Percentiles rank a stretch among this genome's conserved stretches.
Evolutionary conservation across 495 filamentous ascomycete species (phyloP).

Genomic region (Trichocladium uniseriatum): DNA sequence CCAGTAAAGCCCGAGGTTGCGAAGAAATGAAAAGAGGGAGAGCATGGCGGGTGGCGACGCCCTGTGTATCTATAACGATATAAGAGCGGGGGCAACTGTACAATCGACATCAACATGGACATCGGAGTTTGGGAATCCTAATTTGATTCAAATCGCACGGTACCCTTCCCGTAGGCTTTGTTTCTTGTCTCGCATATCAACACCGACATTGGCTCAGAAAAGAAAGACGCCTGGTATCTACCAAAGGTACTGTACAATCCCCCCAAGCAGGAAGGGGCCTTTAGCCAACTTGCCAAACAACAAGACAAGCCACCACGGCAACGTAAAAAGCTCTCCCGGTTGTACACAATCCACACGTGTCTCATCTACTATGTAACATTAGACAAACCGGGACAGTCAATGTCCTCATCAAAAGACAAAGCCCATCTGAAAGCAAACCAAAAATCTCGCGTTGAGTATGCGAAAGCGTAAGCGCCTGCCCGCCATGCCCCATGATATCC

Average conservation of each 20-base stretch:
- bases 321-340: neutral
- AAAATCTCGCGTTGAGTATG: neutral
- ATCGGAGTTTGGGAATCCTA: neutral
- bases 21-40: constrained; percentile 21
- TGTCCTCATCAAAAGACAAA: neutral
- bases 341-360: constrained; percentile 8
- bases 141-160: neutral
- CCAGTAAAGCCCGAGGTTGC: constrained; percentile 19
- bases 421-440: neutral
- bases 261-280: neutral
- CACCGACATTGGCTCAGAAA: neutral
- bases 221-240: neutral
- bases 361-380: constrained; percentile 11
- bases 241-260: constrained; percentile 5
- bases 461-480: neutral
- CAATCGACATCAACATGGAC: neutral
- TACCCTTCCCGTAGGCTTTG: neutral
- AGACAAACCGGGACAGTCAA: neutral
- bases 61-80: neutral
- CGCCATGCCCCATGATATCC: neutral
- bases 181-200: neutral
- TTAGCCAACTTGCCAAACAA: neutral
- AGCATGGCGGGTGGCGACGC: neutral
- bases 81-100: neutral
- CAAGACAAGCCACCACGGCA: neutral